These are phyloP conservation scores for Cordyceps farinosa DNA, from an alignment of 2,329 filamentous ascomycete species.

Conservation along the genomic window DNA sequence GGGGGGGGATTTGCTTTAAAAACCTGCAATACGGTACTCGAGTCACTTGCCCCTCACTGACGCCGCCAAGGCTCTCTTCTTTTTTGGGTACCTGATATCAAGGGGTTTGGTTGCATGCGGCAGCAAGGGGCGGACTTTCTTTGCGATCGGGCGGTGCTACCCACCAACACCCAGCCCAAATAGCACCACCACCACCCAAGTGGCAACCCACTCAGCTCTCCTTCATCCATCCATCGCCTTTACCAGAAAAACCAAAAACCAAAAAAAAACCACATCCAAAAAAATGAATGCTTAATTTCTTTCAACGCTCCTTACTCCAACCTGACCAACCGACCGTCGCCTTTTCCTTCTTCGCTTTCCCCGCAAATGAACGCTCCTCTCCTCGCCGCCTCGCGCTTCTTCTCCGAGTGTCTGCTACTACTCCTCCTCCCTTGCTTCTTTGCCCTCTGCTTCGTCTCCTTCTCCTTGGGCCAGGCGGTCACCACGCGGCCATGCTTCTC, in stretches of 20 bases:
- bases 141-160: no score
- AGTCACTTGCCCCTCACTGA: background rate
- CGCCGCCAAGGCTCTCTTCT: no score
- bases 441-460: conserved; percentile 2
- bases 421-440: background rate
- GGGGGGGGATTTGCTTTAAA: background rate
- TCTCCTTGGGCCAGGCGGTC: background rate
- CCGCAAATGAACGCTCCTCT: background rate
- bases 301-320: background rate
- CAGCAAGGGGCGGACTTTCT: no score
- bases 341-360: background rate
- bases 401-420: background rate
- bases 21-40: no score
- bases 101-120: no score
- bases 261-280: background rate
- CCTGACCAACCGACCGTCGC: no score
- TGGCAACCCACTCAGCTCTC: background rate
- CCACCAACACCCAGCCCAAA: background rate
- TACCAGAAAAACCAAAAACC: background rate
- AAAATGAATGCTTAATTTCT: background rate
- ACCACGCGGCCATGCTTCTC: conserved; percentile 15
- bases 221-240: background rate
- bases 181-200: background rate
- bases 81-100: no score
- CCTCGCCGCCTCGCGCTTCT: background rate